Evolutionary conservation across 208 protist species (phyloP), one percentile per base, ranked within the genome.

Genomic region (Acanthamoeba castellanii): DNA sequence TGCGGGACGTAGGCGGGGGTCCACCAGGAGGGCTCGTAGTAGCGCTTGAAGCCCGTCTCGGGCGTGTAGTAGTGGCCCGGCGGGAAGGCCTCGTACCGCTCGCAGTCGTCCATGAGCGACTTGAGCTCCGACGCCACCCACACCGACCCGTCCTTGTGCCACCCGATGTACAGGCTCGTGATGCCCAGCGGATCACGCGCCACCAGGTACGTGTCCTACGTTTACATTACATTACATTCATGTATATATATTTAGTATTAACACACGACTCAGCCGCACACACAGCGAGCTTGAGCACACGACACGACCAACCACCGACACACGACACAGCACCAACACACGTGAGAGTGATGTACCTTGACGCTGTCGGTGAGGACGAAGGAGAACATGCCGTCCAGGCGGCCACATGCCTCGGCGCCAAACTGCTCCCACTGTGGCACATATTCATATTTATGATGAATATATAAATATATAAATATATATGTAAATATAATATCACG

Each of bases 51-150:
- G 93, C 93, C 93, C 22, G 93, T 91, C 93, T 95, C 93, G n/a
- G 93, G 93, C 27, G 93, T 95, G 37, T 95, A 97, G 81, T 96
- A 97, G 94, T 98, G 97, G 61, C 98, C 98, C 50, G 98, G 98
- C 59, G 97, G 98, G 96, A 98, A 98, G 61, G 57, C 8, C 84
- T 97, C 85, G 92, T 98, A 97, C 52, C 45, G 94, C 55, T 96
- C 59, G 95, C 98, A 98, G 84, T 98, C 97, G 74, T 98, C 96
- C 68, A 97, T 91, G 20, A 99, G 70, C 37, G 96, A 84, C 96
- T 99, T 99, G 70, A 98, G 90, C 95, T 99, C 98, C 13, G 95
- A 98, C 27, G 97, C 47, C 52, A 99, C 98, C 98, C 98, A 99
- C 30, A 96, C 90, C 2, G 95, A 92, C 11, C 98, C 98, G 84